phyloP scores from a whole-genome alignment of 2,329 filamentous ascomycete genomes.

The Coniella vitis region DNA sequence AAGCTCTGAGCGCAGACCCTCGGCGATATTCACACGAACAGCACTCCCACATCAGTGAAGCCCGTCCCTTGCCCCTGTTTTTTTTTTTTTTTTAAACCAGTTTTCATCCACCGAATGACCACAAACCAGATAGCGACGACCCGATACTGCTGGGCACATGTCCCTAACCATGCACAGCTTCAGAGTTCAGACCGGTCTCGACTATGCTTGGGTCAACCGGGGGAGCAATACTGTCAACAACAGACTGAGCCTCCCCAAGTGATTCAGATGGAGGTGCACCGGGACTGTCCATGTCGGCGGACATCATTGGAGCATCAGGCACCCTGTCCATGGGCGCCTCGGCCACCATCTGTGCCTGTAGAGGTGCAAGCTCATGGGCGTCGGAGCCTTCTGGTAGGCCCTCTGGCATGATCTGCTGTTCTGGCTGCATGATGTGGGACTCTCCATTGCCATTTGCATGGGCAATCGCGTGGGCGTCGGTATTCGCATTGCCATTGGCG shows the following conservation, averaged over 20 bases:
- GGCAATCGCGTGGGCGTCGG: not conserved
- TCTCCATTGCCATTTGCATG: not conserved
- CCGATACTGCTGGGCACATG: too few relatives aligned
- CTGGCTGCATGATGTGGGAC: too few relatives aligned
- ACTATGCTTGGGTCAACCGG: slow-evolving; percentile 1
- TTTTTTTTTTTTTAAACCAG: too few relatives aligned
- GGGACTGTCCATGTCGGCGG: not conserved
- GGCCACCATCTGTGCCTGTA: slow-evolving; percentile 12
- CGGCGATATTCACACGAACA: too few relatives aligned
- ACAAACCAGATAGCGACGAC: too few relatives aligned
- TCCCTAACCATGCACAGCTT: not conserved
- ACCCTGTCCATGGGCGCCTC: slow-evolving; percentile 5
- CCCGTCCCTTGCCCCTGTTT: too few relatives aligned
- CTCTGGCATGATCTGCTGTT: not conserved
- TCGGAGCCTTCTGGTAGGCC: slow-evolving; percentile 1
- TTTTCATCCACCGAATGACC: too few relatives aligned
- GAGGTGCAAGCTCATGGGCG: slow-evolving; percentile 6
- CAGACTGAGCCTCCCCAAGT: slow-evolving; percentile 6
- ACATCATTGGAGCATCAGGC: slow-evolving; percentile 12
- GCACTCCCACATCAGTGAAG: too few relatives aligned
- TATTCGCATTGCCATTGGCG: not conserved
- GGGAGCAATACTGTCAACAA: not conserved
- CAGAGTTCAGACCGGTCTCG: not conserved
- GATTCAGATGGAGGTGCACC: slow-evolving; percentile 5
- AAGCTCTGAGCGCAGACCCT: too few relatives aligned